Conservation (phyloP, 192 early-diverging fungal species). For the Podila epicladia region DNA sequence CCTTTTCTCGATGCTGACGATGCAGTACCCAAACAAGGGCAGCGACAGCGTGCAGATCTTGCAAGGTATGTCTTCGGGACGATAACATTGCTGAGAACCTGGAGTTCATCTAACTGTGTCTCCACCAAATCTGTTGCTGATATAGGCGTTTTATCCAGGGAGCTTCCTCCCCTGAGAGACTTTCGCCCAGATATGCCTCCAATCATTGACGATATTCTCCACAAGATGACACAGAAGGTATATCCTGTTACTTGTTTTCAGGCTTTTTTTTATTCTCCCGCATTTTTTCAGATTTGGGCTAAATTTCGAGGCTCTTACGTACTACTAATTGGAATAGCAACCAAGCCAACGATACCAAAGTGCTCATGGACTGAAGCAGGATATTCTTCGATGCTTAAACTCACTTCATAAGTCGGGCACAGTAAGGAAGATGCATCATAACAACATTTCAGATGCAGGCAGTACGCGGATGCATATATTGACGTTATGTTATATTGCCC, state of each 20-base stretch:
- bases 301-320: not conserved
- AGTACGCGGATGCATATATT: too few relatives aligned
- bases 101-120: not conserved
- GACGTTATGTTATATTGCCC: not conserved
- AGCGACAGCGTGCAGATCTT: constrained; percentile 46
- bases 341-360: constrained; percentile 45
- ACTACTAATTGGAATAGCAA: constrained; percentile 16
- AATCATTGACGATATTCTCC: constrained; percentile 35
- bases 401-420: constrained; percentile 19
- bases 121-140: not conserved
- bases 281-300: not conserved
- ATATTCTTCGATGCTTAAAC: constrained; percentile 33
- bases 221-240: constrained; percentile 51
- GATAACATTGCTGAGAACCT: not conserved
- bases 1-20: constrained; percentile 33
- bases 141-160: constrained; percentile 33
- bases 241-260: not conserved
- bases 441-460: not conserved
- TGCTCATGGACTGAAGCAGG: constrained; percentile 45
- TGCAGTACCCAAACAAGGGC: constrained; percentile 47
- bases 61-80: constrained; percentile 23
- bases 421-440: constrained; percentile 4
- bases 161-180: constrained; percentile 23
- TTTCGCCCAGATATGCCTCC: constrained; percentile 46
- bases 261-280: not conserved